Conservation (phyloP, 2,329 filamentous ascomycete genomes). For the Colletotrichum phormii region DNA sequence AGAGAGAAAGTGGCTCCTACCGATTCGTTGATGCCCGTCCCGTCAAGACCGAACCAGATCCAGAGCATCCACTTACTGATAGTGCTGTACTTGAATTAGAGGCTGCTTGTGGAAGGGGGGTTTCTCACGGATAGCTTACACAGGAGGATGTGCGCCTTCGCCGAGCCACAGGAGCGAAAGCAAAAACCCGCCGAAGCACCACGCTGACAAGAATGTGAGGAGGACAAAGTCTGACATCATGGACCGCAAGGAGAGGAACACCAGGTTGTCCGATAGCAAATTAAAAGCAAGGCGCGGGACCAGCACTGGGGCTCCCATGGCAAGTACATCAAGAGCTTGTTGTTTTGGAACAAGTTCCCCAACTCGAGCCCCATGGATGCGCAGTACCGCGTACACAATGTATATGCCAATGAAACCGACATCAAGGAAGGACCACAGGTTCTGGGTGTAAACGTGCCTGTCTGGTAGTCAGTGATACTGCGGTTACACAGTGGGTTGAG, state of each 20-base stretch:
- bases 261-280: constrained; percentile 83
- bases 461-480: neutral
- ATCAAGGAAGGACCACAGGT: constrained; percentile 89
- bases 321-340: constrained; percentile 82
- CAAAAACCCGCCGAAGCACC: constrained; percentile 87
- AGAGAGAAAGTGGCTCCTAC: constrained; percentile 46
- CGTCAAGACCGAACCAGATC: constrained; percentile 92
- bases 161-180: constrained; percentile 84
- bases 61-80: constrained; percentile 93
- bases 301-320: constrained; percentile 81
- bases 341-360: constrained; percentile 62
- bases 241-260: constrained; percentile 82
- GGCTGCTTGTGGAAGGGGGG: too few species aligned
- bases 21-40: constrained; percentile 70
- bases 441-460: constrained; percentile 87
- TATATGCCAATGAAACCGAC: constrained; percentile 82
- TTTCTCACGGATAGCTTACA: constrained; percentile 52
- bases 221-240: constrained; percentile 91
- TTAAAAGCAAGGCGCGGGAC: constrained; percentile 86
- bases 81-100: constrained; percentile 55
- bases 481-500: constrained; percentile 5
- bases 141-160: constrained; percentile 68
- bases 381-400: constrained; percentile 73
- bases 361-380: constrained; percentile 71
- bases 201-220: constrained; percentile 78